Percentiles rank a stretch among this genome's conserved stretches.
Evolutionary conservation across 345 rosid species (phyloP).

Genomic region (Melaleuca quinquenervia): DNA sequence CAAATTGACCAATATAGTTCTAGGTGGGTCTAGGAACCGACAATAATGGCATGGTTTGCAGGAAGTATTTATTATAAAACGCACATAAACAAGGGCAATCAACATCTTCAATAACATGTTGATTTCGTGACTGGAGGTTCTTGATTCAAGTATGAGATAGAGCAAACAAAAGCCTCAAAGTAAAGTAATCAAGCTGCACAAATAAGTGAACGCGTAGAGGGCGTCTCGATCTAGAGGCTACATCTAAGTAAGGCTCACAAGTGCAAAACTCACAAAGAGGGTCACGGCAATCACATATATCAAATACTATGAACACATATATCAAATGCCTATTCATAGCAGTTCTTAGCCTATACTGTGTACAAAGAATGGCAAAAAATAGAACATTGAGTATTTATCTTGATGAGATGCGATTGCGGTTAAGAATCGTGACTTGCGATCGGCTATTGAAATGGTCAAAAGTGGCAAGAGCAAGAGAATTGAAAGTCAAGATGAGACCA

Average conservation of each 20-base stretch:
- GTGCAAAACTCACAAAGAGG: neutral
- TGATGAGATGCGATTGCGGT: neutral
- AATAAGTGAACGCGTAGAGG: neutral
- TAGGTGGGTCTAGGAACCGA: neutral
- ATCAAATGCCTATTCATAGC: neutral
- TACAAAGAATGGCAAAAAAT: neutral
- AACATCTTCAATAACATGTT: too few species aligned
- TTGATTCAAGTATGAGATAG: neutral
- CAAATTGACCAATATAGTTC: neutral
- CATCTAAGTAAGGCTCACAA: neutral
- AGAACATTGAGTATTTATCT: neutral
- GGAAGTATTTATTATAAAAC: too few species aligned
- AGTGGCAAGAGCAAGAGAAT: too few species aligned
- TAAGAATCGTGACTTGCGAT: too few species aligned
- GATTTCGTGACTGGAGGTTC: neutral
- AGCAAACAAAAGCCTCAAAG: neutral
- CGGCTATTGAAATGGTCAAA: too few species aligned
- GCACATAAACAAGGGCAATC: too few species aligned
- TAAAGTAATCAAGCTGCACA: neutral
- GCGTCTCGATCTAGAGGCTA: neutral
- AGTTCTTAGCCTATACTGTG: neutral
- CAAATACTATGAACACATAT: too few species aligned
- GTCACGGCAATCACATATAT: too few species aligned
- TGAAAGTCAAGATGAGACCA: neutral
- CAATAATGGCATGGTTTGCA: neutral